Percentiles rank a stretch among this genome's conserved stretches.
phyloP scores from a whole-genome alignment of 495 filamentous ascomycete species.

The Endocarpon pusillum region DNA sequence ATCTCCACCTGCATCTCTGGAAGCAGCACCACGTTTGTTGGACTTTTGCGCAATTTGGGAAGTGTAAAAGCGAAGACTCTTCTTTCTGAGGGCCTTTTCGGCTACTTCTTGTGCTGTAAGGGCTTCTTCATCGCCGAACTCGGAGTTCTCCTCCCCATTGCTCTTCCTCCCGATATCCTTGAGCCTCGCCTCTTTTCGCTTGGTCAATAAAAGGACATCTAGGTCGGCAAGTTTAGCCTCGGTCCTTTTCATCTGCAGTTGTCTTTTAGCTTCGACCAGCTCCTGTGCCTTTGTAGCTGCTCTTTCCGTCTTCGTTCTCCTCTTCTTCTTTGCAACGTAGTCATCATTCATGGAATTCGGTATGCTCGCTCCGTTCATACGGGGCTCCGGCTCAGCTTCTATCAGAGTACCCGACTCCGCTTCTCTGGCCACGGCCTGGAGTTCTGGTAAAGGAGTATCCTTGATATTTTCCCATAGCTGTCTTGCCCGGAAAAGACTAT shows the following conservation, averaged over 20 bases:
- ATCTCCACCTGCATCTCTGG: conserved; percentile 76
- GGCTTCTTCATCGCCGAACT: conserved; percentile 49
- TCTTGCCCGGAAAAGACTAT: conserved; percentile 59
- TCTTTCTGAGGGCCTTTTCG: conserved; percentile 73
- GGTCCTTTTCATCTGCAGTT: conserved; percentile 34
- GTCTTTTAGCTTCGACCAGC: conserved; percentile 35
- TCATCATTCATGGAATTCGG: background rate
- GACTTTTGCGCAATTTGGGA: conserved; percentile 87
- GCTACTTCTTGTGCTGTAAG: conserved; percentile 48
- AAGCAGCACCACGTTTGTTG: conserved; percentile 67
- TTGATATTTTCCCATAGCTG: conserved; percentile 67
- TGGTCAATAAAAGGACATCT: conserved; percentile 20
- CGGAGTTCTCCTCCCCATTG: conserved; percentile 31
- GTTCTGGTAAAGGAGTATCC: conserved; percentile 21
- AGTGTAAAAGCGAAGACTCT: conserved; percentile 87
- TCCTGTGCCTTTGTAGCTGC: conserved; percentile 33
- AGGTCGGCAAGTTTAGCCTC: conserved; percentile 60
- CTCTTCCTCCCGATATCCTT: conserved; percentile 18
- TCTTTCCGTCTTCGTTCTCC: conserved; percentile 33
- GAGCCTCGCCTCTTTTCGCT: conserved; percentile 18
- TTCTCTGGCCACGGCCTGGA: no score
- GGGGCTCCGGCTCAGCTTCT: conserved; percentile 1
- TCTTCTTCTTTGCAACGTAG: conserved; percentile 16
- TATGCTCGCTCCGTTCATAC: background rate
- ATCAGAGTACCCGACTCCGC: no score